Percentiles rank a stretch among this genome's conserved stretches.
These are phyloP conservation scores for Endoconidiophora polonica DNA, from an alignment of 2,329 filamentous ascomycete species.

Conservation along the genomic window DNA sequence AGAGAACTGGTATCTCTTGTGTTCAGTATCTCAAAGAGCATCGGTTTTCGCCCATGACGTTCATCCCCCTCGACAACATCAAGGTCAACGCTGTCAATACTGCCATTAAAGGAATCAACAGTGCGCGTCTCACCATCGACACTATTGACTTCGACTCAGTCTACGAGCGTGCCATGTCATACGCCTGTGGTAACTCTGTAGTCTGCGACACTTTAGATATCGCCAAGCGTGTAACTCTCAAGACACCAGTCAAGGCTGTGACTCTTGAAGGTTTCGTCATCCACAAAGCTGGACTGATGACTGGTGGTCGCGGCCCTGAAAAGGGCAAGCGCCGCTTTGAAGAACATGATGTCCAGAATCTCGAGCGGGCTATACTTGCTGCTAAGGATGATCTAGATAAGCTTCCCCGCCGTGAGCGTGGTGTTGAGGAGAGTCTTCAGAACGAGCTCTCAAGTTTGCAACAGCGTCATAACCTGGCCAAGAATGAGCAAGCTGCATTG, in stretches of 20 bases:
- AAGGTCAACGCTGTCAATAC: slow-evolving; percentile 85
- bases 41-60: slow-evolving; percentile 71
- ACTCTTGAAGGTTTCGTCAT: slow-evolving; percentile 92
- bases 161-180: slow-evolving; percentile 81
- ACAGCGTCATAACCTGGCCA: slow-evolving; percentile 52
- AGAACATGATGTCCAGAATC: slow-evolving; percentile 71
- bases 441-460: slow-evolving; percentile 67
- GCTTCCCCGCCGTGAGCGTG: slow-evolving; percentile 61
- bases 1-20: slow-evolving; percentile 86
- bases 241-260: slow-evolving; percentile 82
- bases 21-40: slow-evolving; percentile 90
- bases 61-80: slow-evolving; percentile 93
- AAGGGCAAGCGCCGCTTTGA: slow-evolving; percentile 74
- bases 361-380: slow-evolving; percentile 61
- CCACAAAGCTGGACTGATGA: slow-evolving; percentile 92
- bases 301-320: slow-evolving; percentile 70
- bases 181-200: slow-evolving; percentile 86
- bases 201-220: slow-evolving; percentile 79
- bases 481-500: slow-evolving; percentile 60
- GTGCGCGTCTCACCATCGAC: slow-evolving; percentile 80
- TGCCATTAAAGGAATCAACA: slow-evolving; percentile 74
- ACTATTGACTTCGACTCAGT: slow-evolving; percentile 85
- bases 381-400: slow-evolving; percentile 61
- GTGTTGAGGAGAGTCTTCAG: slow-evolving; percentile 66
- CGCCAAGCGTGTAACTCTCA: slow-evolving; percentile 72